These are phyloP conservation scores for Zanthoxylum bungeanum DNA, from an alignment of 345 rosid species.

Conservation along the genomic window DNA sequence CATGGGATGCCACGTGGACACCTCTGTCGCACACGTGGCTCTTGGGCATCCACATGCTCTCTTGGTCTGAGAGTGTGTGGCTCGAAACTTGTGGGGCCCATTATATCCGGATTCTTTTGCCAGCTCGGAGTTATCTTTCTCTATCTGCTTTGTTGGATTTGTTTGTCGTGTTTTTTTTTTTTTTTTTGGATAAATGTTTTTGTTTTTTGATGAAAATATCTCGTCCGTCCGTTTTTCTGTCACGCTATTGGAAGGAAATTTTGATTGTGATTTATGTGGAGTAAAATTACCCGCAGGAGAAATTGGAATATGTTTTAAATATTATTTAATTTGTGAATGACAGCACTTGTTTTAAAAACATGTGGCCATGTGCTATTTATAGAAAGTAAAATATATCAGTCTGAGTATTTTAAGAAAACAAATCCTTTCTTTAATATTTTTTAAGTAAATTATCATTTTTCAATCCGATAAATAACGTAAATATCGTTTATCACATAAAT, in stretches of 20 bases:
- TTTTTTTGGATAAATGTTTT: neutral
- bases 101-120: slow-evolving; percentile 27
- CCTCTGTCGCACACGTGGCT: slow-evolving; percentile 45
- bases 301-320: neutral
- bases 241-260: neutral
- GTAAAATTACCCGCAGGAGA: neutral
- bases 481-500: too few relatives aligned
- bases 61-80: slow-evolving; percentile 5
- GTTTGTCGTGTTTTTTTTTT: neutral
- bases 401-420: neutral
- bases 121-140: slow-evolving; percentile 63
- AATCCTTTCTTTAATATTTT: too few relatives aligned
- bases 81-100: slow-evolving; percentile 13
- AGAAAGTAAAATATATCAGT: neutral
- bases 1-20: slow-evolving; percentile 49
- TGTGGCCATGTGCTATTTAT: neutral
- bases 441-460: too few relatives aligned
- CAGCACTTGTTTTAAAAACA: neutral
- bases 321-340: neutral
- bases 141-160: slow-evolving; percentile 16
- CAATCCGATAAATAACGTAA: too few relatives aligned
- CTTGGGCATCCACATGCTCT: slow-evolving; percentile 50
- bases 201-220: neutral
- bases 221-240: neutral
- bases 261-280: neutral